Percentiles rank a stretch among this genome's conserved stretches.
Conservation (phyloP, 768 basidiomycete species). For the Pulveroboletus ravenelii region DNA sequence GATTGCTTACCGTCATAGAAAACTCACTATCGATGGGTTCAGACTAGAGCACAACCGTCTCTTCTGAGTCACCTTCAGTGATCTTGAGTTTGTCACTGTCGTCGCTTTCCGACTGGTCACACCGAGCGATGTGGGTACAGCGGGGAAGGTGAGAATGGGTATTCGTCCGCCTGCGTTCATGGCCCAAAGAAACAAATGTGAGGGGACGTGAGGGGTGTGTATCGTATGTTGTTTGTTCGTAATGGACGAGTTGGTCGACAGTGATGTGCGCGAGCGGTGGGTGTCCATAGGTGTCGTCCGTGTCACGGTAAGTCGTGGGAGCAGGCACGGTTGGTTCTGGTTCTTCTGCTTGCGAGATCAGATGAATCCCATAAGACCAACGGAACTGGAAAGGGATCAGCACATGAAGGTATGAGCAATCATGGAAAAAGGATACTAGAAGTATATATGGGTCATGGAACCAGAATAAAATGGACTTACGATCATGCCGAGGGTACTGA, state of each 20-base stretch:
- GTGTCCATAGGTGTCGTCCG: neutral
- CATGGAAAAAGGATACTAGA: too few species aligned
- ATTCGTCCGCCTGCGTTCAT: too few species aligned
- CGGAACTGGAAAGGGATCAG: conserved; percentile 69
- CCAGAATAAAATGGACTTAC: too few species aligned
- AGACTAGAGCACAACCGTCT: conserved; percentile 9
- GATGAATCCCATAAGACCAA: conserved; percentile 91
- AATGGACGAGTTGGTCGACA: conserved; percentile 9
- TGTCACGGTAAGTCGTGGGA: conserved; percentile 7
- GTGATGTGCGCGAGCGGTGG: neutral
- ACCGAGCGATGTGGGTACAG: conserved; percentile 18
- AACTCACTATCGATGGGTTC: conserved; percentile 9
- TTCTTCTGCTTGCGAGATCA: conserved; percentile 54
- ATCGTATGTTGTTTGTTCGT: neutral
- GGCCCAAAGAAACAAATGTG: too few species aligned
- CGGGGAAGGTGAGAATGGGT: conserved; percentile 9
- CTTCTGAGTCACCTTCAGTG: conserved; percentile 21
- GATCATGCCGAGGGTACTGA: too few species aligned
- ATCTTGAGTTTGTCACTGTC: conserved; percentile 11
- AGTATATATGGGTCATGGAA: too few species aligned
- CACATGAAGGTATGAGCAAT: too few species aligned
- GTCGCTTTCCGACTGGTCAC: conserved; percentile 27
- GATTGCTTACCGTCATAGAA: conserved; percentile 14
- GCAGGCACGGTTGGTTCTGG: neutral
- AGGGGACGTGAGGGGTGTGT: conserved; percentile 6